These are phyloP conservation scores for Vigna unguiculata DNA, from an alignment of 306 rosid genomes.

Conservation along the genomic window DNA sequence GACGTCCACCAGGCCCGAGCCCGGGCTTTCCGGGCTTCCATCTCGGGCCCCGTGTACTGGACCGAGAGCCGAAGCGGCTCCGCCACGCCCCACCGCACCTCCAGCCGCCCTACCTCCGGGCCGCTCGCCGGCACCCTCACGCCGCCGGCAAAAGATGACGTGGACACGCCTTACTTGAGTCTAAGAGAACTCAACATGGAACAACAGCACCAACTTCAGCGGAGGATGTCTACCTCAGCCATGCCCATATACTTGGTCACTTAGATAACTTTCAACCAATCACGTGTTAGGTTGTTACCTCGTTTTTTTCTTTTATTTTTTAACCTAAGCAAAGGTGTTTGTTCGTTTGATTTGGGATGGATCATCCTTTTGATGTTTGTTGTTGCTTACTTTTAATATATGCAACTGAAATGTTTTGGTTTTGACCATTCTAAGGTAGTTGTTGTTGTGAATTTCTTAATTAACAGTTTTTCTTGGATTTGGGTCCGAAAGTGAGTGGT, in stretches of 20 bases:
- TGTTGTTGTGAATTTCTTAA: neutral
- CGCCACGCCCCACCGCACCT: conserved; percentile 61
- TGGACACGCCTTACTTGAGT: conserved; percentile 77
- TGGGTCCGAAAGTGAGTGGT: neutral
- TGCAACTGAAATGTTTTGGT: conserved; percentile 16
- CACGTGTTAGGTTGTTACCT: neutral
- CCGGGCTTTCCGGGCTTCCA: conserved; percentile 70
- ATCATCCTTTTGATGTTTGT: conserved; percentile 51
- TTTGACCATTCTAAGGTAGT: conserved; percentile 46
- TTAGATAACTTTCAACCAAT: neutral
- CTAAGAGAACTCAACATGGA: conserved; percentile 89
- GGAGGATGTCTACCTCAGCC: conserved; percentile 73
- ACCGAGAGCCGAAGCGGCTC: conserved; percentile 82
- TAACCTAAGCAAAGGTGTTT: conserved; percentile 28
- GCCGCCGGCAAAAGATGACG: conserved; percentile 55
- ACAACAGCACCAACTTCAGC: conserved; percentile 56
- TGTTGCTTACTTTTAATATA: conserved; percentile 40
- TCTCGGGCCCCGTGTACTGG: conserved; percentile 84
- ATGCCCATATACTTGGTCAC: conserved; percentile 89
- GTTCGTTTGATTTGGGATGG: conserved; percentile 43
- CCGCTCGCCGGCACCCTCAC: conserved; percentile 74
- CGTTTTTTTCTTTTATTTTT: neutral
- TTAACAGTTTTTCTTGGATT: neutral
- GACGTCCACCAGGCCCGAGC: conserved; percentile 86
- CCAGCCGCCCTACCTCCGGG: conserved; percentile 68